Evolutionary conservation across 805 yeast genomes (phyloP), one percentile per base, ranked within the genome.

Genomic region (Hanseniaspora mollemarum): DNA sequence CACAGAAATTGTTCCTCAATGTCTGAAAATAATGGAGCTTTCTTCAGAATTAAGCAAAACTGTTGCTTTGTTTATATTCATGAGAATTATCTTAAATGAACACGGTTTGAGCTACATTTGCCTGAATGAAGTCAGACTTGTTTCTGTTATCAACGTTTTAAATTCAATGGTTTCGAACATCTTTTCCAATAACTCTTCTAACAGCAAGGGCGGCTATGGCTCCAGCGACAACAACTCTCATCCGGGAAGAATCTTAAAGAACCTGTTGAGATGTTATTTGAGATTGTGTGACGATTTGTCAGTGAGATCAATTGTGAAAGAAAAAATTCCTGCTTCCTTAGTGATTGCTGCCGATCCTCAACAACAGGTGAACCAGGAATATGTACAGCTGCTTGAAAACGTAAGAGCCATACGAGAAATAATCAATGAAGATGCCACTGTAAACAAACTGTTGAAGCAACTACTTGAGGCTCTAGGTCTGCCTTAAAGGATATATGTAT

Each of bases 1-100:
- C n/a, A 92, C 98, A 0, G 98, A 90, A 64, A 90, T 92, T 58
- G 94, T 92, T 31, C 98, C 98, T 4, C 69, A 92, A 51, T 92
- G 98, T 63, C 71, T 90, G 53, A 81, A 92, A 59, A 90, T 92
- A 55, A 90, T 90, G 95, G 97, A 90, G 63, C 79, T 88, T 1
- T 87, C 95, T 7, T 83, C 95, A 0, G 98, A 92, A 62, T 73
- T 90, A 48, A 81, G 94, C 44, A 90, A 92, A 62, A 92, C 97
- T 0, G 98, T 90, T 24, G 98, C 98, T 4, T 88, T 90, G 52
- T 90, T 92, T 69, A 90, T 92, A 54, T 83, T 92, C 42, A 96
- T 90, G 62, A 90, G 88, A 66, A 90, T 90, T 51, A 71, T 90
- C 46, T 75, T 87, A 57, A 97, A 92, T 66, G 96, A 90, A 60